phyloP scores from a whole-genome alignment of 2,329 filamentous ascomycete genomes.

The Xylariaceae sp. region DNA sequence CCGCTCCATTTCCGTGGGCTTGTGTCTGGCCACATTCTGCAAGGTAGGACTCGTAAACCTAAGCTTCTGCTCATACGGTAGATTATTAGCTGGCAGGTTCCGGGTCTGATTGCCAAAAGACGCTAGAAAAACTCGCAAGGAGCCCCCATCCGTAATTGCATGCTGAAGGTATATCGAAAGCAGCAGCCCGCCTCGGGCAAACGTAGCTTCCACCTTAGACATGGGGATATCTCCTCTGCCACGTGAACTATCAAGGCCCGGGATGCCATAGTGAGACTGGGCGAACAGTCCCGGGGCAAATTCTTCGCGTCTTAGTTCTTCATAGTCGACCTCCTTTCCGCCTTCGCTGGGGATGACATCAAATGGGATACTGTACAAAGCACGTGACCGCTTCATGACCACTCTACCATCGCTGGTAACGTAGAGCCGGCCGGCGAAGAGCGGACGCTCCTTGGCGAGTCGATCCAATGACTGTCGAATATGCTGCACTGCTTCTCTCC shows the following conservation, averaged over 20 bases:
- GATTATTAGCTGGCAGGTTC: conserved; percentile 20
- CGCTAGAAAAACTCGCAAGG: conserved; percentile 37
- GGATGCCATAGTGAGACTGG: conserved; percentile 22
- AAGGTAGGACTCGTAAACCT: conserved; percentile 15
- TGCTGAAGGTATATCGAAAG: conserved; percentile 40
- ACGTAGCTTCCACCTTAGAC: conserved; percentile 35
- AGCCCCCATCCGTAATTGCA: conserved; percentile 39
- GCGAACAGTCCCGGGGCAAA: conserved; percentile 30
- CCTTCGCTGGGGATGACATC: conserved; percentile 15
- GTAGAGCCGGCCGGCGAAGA: conserved; percentile 30
- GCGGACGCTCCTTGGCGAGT: conserved; percentile 28
- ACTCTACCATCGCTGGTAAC: conserved; percentile 24
- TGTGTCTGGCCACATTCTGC: conserved; percentile 19
- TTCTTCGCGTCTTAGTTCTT: conserved; percentile 23
- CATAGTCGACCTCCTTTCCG: conserved; percentile 23
- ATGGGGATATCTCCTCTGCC: conserved; percentile 32
- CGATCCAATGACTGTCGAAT: conserved; percentile 27
- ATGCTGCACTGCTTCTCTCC: conserved; percentile 23
- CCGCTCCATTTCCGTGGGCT: conserved; percentile 15
- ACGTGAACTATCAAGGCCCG: conserved; percentile 20
- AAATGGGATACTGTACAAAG: conserved; percentile 28
- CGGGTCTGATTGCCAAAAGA: conserved; percentile 36
- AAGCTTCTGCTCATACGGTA: conserved; percentile 30
- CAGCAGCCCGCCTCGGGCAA: conserved; percentile 38
- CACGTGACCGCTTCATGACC: conserved; percentile 24